Base-by-base conservation (phyloP, 352 stramenopile species). In the Pythium sp. region DNA sequence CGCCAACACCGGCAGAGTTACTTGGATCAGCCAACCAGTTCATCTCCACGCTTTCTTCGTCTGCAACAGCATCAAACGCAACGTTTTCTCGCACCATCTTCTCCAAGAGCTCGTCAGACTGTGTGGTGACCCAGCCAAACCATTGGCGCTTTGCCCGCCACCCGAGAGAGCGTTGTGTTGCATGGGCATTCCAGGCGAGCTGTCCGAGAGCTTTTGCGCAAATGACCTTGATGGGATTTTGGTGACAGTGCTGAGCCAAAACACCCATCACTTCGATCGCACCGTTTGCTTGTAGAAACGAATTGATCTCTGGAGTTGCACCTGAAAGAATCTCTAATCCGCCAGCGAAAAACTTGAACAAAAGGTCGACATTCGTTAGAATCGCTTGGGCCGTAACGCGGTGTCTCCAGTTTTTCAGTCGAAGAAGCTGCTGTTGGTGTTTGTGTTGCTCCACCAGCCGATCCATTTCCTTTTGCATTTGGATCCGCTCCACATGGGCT, bases 361-460 rank as follows among this genome's bases (percentile, higher is more conserved):
- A 60, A 61, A 81, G 63, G 22, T 90, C 76, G 18, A 89, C 84
- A 59, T 93, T 75, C 18, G 82, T 90, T 26, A 94, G 73, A 26
- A 94, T 75, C 1, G 67, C 72, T 62, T 94, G 86, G 1, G 81
- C 82, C 11, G 82, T 73, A 34, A 92, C 79, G 51, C 83, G 82
- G n/a, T 93, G 86, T 3, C 75, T 69, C 86, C 86, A 94, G 69
- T 90, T 90, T n/a, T 83, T 70, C 4, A 86, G 74, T 4, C 84
- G 76, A 28, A 94, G 64, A 15, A 80, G 57, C 1, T 80, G 80
- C 62, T 93, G 86, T 24, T 92, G 79, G 47, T 90, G 70, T 57
- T 84, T 87, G 63, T 92, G 84, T 62, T 91, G 76, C 20, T 68
- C 58, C 2, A 85, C 69, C 24, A 86, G 79, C 22, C 51, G 58